Evolutionary conservation across 192 early-diverging fungal species (phyloP), one percentile per base, ranked within the genome.

Genomic region (Lunasporangiospora selenospora): DNA sequence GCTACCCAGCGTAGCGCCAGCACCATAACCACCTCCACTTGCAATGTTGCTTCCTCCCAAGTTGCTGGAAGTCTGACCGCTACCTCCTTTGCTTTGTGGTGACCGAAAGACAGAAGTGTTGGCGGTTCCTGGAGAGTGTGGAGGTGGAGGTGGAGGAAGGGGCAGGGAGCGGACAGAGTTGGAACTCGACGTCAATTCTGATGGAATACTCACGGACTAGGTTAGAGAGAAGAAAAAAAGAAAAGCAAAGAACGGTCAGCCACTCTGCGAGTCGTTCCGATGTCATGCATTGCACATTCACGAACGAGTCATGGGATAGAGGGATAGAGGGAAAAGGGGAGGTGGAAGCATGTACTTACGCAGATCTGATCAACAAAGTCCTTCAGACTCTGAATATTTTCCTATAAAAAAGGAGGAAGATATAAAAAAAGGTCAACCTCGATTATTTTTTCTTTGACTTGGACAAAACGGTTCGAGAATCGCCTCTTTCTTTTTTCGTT

Each of bases 361-460:
- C 78, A 82, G 40, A 90, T 78, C 56, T 75, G 77, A 29, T 90
- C 85, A 30, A 90, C 85, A 64, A 88, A 89, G 18, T 51, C 60
- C 64, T 84, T 88, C 12, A 90, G 75, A 43, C 78, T 65, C 6
- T 77, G 77, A 16, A 77, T 84, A 59, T 85, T 83, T 51, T 84
- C 78, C 80, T 81, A 67, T 9, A 65, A 40, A 41, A 37, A 33
- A 29, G 13, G 46, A 26, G 29, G 7, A 11, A 52, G 16, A 41
- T 9, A 51, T 16, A 11, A 45, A 50, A 44, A 16, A 42, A 4
- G 15, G 6, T 42, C 3, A 58, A 7, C 4, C 5, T 26, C 13
- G 12, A 15, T 3, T 47, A 19, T 47, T 47, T 30, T 7, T 27
- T 15, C 45, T 47, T 21, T 6, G 36, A 40, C 3, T 23, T 16